Evolutionary conservation across 2,329 filamentous ascomycete genomes (phyloP), one percentile per base, ranked within the genome.

Genomic region (Harringtonia aguacate): DNA sequence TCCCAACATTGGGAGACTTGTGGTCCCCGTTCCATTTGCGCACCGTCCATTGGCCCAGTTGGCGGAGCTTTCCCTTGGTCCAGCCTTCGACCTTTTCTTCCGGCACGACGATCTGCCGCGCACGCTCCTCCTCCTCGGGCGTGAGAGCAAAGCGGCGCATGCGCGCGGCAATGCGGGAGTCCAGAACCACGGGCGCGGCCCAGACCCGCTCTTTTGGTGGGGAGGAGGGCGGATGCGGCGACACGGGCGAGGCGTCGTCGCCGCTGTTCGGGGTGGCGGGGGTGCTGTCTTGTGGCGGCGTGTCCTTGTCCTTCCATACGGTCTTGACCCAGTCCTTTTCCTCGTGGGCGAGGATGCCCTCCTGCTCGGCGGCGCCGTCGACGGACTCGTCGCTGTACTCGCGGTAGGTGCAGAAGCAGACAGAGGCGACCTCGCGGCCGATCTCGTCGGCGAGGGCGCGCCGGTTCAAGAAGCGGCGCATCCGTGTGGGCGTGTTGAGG

Each of bases 391-490:
- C 61, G 39, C 60, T 64, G 63, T 64, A 78, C 48, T 73, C 70
- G 41, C 74, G 68, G 40, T 69, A 61, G 7, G 68, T 64, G 44
- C 70, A 78, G 31, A 95, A 77, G 47, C 94, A 90, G 30, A 84
- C 80, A 30, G 87, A 84, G 1, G 90, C 90, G 17, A 94, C 87
- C 51, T 95, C 80, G 35, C 86, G 81, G 41, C 92, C 92, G 48
- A 95, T 80, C 37, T 81, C 73, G 58, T 98, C 90, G 50, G 90
- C 90, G n/a, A 95, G 72, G 50, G 77, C 67, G 43, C 92, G 83
- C 48, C 83, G 81, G 61, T 83, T 94, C 48, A 98, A 70, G 72
- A 89, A 98, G 51, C 92, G 84, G 57, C 84, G 84, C 48, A 97
- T 72, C 48, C 92, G 82, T 51, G 81, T 84, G 1, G 88, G 85